Base-by-base conservation (phyloP, 139 green algal genomes). In the Chlamydomonas incerta region DNA sequence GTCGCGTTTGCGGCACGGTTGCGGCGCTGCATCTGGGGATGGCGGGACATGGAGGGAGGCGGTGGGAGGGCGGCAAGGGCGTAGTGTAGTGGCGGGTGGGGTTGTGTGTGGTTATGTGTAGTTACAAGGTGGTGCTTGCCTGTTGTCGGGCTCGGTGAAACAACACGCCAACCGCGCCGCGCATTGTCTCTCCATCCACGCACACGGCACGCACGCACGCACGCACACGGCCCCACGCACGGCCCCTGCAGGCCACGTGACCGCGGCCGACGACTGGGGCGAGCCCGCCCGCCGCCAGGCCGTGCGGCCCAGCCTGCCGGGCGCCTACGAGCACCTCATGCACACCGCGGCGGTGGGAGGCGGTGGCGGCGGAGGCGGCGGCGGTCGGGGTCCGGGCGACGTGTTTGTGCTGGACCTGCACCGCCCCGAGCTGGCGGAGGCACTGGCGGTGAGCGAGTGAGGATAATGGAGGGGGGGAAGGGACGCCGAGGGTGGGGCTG, bases 261-360 rank as follows among this genome's bases (percentile, higher is more conserved):
- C 93, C 8, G 93, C 93, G 0, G 93, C 93, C 0, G 75, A 93
- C 50, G 88, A 96, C 13, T 96, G 93, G 93, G 92, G 87, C 62
- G 77, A 87, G 20, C 83, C 87, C 21, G 83, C 84, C 31, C 35
- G 86, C 52, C 34, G 72, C 62, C 92, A 86, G 90, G 28, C 23
- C 17, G 83, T 91, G 28, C 80, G 80, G 28, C 88, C 87, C 60
- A 47, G 29, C 23, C 72, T 88, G 80, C 62, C 81, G 0, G 85
- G 74, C 52, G 80, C 65, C 18, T 86, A 72, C 62, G 86, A 91
- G 66, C 41, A 34, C 31, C 24, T 90, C 14, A 71, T 90, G 28
- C 87, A 91, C 88, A 1, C 5, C 52, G 52, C 73, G 15, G 73
- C 37, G 37, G 41, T 18, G 24, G 70, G 37, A 75, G 69, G 69